Evolutionary conservation across 768 basidiomycete genomes (phyloP).

Genomic region (Boletus tomentosulus): DNA sequence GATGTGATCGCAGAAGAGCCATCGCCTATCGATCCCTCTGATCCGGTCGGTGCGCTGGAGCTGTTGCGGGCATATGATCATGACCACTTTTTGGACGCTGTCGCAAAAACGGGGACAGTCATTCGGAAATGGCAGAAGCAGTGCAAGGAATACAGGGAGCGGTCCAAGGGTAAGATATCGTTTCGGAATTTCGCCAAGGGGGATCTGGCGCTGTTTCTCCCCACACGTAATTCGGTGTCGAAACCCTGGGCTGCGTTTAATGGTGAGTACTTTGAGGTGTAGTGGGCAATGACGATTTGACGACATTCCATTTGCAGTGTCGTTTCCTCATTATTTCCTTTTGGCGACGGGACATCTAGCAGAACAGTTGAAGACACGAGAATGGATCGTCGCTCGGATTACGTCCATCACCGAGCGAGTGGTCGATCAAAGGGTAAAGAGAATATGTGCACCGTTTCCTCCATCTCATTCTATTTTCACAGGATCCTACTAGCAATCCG

Average conservation of each 20-base stretch:
- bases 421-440: slow-evolving; percentile 66
- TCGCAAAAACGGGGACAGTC: slow-evolving; percentile 77
- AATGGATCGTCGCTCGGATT: slow-evolving; percentile 94
- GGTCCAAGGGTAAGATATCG: slow-evolving; percentile 94
- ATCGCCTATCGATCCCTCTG: slow-evolving; percentile 73
- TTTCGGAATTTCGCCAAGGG: slow-evolving; percentile 95
- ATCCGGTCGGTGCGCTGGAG: slow-evolving; percentile 67
- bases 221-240: slow-evolving; percentile 88
- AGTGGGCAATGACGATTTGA: neutral
- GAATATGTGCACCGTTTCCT: neutral
- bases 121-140: slow-evolving; percentile 98
- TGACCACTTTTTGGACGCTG: slow-evolving; percentile 78
- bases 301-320: slow-evolving; percentile 47
- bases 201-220: slow-evolving; percentile 92
- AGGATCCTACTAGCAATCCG: slow-evolving; percentile 87
- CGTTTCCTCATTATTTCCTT: slow-evolving; percentile 97
- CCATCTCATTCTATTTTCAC: slow-evolving; percentile 3
- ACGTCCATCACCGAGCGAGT: slow-evolving; percentile 84
- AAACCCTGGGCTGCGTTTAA: slow-evolving; percentile 99
- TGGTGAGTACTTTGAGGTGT: slow-evolving; percentile 46
- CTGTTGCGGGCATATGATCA: slow-evolving; percentile 73
- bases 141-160: slow-evolving; percentile 91
- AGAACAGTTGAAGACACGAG: slow-evolving; percentile 84
- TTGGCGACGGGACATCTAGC: slow-evolving; percentile 81
- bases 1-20: slow-evolving; percentile 57